Evolutionary conservation across 2,329 filamentous ascomycete species (phyloP).

Genomic region (Helminthosporium solani): DNA sequence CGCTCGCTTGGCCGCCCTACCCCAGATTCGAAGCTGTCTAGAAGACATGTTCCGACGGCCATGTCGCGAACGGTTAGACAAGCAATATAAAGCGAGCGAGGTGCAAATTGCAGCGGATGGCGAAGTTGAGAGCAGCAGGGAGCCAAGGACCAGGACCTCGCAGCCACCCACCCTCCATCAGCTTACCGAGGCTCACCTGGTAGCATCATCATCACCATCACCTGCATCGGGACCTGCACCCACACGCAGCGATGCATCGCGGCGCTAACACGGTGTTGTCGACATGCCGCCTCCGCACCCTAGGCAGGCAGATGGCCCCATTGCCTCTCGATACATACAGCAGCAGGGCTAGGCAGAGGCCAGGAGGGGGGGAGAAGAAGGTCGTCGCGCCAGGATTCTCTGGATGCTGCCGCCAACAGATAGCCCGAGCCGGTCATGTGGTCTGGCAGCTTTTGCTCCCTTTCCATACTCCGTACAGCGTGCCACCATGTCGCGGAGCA

Average conservation of each 20-base stretch:
- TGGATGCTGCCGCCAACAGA: not conserved
- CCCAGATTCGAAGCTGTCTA: conserved; percentile 35
- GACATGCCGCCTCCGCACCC: not conserved
- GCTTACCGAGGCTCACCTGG: not conserved
- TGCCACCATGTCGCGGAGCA: conserved; percentile 10
- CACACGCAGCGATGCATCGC: no score
- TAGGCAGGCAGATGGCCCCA: no score
- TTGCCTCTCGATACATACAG: no score
- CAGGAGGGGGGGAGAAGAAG: no score
- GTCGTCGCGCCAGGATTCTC: no score
- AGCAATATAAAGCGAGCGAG: conserved; percentile 19
- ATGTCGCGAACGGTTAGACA: conserved; percentile 14
- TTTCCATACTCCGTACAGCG: no score
- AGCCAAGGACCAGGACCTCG: not conserved
- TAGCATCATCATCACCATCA: no score
- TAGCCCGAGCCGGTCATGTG: conserved; percentile 36
- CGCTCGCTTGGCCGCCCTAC: conserved; percentile 28
- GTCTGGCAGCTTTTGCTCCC: conserved; percentile 8
- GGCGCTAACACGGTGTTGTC: not conserved
- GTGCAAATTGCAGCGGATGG: conserved; percentile 19
- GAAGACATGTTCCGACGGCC: conserved; percentile 20
- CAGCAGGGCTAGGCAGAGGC: no score
- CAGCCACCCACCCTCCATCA: no score
- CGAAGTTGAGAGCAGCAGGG: not conserved
- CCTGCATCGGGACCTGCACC: no score